Evolutionary conservation across 768 basidiomycete genomes (phyloP).

Genomic region (Russula virescens): DNA sequence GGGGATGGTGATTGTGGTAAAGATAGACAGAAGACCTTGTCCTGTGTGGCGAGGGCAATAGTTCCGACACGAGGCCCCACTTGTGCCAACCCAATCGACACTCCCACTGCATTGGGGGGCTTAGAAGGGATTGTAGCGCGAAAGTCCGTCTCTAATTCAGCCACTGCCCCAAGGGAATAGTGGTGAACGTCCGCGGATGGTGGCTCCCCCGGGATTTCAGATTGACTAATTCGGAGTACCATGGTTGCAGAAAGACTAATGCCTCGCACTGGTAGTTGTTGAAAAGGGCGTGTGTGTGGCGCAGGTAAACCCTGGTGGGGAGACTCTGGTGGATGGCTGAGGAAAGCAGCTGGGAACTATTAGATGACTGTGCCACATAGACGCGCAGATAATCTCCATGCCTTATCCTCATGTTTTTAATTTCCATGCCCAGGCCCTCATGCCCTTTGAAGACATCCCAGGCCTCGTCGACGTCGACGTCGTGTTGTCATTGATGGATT

Average conservation of each 20-base stretch:
- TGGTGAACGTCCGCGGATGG: background rate
- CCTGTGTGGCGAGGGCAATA: background rate
- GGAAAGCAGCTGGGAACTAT: too few relatives aligned
- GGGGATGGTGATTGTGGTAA: background rate
- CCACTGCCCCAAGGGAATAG: background rate
- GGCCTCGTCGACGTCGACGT: too few relatives aligned
- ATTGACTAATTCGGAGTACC: background rate
- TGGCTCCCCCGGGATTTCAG: background rate
- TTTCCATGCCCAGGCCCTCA: too few relatives aligned
- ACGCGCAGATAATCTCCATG: too few relatives aligned
- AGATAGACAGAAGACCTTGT: constrained; percentile 1
- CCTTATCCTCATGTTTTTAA: too few relatives aligned
- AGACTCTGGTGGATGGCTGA: background rate
- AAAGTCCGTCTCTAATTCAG: background rate
- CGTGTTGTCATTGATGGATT: too few relatives aligned
- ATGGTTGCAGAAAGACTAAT: background rate
- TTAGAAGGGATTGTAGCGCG: background rate
- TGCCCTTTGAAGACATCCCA: too few relatives aligned
- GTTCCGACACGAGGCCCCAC: background rate
- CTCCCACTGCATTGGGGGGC: background rate
- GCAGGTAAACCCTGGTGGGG: too few relatives aligned
- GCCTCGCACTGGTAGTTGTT: too few relatives aligned
- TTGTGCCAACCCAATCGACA: background rate
- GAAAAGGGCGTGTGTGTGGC: background rate
- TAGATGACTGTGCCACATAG: too few relatives aligned